These are phyloP conservation scores for Balansia obtecta DNA, from an alignment of 2,329 filamentous ascomycete genomes.

Conservation along the genomic window DNA sequence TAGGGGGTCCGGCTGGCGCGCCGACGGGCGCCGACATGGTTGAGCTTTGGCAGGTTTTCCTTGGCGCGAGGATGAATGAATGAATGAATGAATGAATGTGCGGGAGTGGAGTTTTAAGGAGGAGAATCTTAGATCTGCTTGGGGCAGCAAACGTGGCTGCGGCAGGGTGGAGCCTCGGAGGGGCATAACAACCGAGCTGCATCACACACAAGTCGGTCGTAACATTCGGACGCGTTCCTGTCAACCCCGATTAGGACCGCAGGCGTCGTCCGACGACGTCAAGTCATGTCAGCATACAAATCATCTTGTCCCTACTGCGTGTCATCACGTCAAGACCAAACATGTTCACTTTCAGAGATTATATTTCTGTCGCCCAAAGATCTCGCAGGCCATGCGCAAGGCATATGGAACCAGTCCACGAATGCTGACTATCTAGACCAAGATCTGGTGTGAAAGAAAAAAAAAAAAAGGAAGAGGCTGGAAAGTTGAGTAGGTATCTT, in stretches of 20 bases:
- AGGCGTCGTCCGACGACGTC: no score
- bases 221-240: no score
- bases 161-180: background rate
- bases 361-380: no score
- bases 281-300: no score
- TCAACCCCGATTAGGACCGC: no score
- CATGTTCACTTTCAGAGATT: no score
- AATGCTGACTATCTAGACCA: background rate
- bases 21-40: constrained; percentile 7
- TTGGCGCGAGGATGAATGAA: background rate
- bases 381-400: background rate
- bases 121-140: no score
- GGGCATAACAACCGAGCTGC: no score
- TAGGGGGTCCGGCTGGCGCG: constrained; percentile 17
- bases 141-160: background rate
- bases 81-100: background rate
- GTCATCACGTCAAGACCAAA: no score
- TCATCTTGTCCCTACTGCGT: no score
- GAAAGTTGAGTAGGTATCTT: background rate
- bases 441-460: background rate
- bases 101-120: no score
- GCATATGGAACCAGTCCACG: background rate
- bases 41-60: background rate
- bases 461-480: background rate
- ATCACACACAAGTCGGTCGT: no score